Conservation (phyloP, 108 stramenopile species). For the Stephanodiscus triporus region DNA sequence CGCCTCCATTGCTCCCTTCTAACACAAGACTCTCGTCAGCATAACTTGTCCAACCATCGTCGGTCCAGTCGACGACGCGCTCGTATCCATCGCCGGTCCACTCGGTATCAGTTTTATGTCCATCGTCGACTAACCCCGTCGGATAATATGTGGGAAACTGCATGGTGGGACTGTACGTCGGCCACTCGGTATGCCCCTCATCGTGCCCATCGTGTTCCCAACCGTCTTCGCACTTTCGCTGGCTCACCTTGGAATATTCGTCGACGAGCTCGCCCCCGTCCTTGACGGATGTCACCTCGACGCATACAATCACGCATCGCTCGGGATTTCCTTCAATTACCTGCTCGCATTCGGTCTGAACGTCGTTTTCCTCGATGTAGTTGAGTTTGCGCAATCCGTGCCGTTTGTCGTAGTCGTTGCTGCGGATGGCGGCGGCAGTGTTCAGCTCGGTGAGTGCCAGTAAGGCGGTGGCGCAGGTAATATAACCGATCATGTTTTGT, state of each 20-base stretch:
- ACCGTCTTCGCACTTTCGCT: conserved; percentile 6
- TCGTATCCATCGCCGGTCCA: conserved; percentile 1
- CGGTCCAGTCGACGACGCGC: not conserved
- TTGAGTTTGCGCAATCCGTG: conserved; percentile 2
- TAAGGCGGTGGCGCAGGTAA: too few relatives aligned
- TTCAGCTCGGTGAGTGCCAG: too few relatives aligned
- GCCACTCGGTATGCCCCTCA: not conserved
- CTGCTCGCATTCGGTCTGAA: not conserved
- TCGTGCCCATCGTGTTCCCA: not conserved
- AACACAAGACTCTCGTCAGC: not conserved
- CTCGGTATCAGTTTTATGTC: not conserved
- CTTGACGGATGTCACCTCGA: not conserved
- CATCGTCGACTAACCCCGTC: not conserved
- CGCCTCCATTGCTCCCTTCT: not conserved
- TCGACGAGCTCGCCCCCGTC: not conserved
- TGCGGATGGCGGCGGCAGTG: too few relatives aligned
- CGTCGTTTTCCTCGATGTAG: not conserved
- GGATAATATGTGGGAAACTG: not conserved
- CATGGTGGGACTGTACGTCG: conserved; percentile 2
- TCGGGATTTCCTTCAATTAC: not conserved
- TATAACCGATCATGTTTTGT: too few relatives aligned
- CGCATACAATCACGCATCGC: not conserved
- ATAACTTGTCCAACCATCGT: not conserved
- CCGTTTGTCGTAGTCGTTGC: not conserved
- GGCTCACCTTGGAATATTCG: not conserved